Conservation (phyloP, 768 basidiomycete species). For the Roridomyces roridus region DNA sequence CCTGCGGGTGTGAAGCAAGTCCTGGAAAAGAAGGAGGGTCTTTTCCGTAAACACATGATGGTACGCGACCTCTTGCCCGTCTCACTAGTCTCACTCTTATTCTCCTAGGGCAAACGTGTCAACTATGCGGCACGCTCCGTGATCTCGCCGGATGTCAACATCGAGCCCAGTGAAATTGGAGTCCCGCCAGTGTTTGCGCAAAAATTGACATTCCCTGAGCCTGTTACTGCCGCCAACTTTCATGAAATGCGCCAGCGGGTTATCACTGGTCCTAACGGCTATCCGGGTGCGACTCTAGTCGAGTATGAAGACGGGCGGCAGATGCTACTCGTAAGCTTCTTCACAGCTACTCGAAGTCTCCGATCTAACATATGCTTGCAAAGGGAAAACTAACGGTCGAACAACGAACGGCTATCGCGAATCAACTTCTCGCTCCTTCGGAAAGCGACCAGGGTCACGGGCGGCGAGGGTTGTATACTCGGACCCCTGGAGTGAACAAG, state of each 20-base stretch:
- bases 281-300: conserved; percentile 94
- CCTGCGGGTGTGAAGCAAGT: conserved; percentile 95
- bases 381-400: conserved; percentile 88
- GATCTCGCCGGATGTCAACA: conserved; percentile 99
- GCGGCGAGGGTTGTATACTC: conserved; percentile 69
- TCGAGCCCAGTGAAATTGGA: conserved; percentile 98
- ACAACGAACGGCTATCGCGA: conserved; percentile 93
- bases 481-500: conserved; percentile 86
- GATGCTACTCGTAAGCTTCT: conserved; percentile 71
- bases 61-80: conserved; percentile 47
- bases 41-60: conserved; percentile 99
- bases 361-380: conserved; percentile 5
- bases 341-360: background rate
- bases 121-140: conserved; percentile 99
- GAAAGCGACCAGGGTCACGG: conserved; percentile 65
- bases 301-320: conserved; percentile 94
- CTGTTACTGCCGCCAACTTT: conserved; percentile 91
- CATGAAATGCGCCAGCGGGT: conserved; percentile 88
- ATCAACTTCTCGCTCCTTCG: conserved; percentile 91
- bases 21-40: conserved; percentile 97
- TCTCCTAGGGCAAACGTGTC: conserved; percentile 91
- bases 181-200: conserved; percentile 97
- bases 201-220: conserved; percentile 97
- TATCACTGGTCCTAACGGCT: conserved; percentile 84
- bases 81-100: background rate